Conservation (phyloP, 1,284 basidiomycete species). For the Marasmius sp. region DNA sequence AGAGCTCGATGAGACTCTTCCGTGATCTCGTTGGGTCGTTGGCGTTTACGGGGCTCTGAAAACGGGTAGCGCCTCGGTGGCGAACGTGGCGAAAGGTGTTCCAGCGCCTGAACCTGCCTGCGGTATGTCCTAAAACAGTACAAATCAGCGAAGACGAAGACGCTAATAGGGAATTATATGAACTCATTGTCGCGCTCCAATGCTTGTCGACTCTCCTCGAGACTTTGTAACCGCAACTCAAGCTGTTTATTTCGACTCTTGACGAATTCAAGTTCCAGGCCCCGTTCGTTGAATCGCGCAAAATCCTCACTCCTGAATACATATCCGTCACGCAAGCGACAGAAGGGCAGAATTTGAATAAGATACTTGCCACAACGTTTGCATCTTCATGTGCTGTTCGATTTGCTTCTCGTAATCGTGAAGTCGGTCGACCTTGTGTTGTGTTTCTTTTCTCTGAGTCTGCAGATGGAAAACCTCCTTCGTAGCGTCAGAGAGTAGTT, state of each 20-base stretch:
- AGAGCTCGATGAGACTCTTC: slow-evolving; percentile 48
- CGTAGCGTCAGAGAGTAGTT: slow-evolving; percentile 60
- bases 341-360: not conserved
- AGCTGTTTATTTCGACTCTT: slow-evolving; percentile 61
- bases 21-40: slow-evolving; percentile 40
- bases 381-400: slow-evolving; percentile 67
- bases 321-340: slow-evolving; percentile 2
- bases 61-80: not conserved
- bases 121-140: slow-evolving; percentile 45
- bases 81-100: slow-evolving; percentile 38
- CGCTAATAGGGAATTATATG: slow-evolving; percentile 15
- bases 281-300: slow-evolving; percentile 63
- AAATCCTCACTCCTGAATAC: slow-evolving; percentile 71
- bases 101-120: slow-evolving; percentile 57
- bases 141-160: not conserved
- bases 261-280: slow-evolving; percentile 54
- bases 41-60: not conserved
- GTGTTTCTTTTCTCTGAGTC: slow-evolving; percentile 67
- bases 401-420: slow-evolving; percentile 74
- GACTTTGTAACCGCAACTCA: slow-evolving; percentile 58
- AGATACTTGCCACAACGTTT: slow-evolving; percentile 62
- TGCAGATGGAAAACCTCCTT: slow-evolving; percentile 60
- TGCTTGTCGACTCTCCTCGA: slow-evolving; percentile 47
- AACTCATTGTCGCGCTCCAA: slow-evolving; percentile 59
- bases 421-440: slow-evolving; percentile 71